A percentile compares a stretch with the other conserved stretches of the same genome.
phyloP scores from a whole-genome alignment of 441 rosid genomes.

The Adansonia grandidieri region DNA sequence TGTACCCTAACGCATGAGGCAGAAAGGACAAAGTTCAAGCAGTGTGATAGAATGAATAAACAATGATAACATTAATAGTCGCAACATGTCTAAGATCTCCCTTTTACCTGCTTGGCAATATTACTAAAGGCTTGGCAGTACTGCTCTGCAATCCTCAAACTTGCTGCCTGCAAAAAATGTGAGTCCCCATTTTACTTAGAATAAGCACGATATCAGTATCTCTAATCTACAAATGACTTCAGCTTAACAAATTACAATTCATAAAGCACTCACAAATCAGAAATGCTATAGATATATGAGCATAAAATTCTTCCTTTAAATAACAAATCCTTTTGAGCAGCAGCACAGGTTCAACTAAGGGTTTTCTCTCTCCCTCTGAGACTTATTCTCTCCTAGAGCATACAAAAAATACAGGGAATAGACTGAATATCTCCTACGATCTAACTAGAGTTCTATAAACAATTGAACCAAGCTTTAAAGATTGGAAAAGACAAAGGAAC shows the following conservation, averaged over 20 bases:
- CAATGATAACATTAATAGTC: not conserved
- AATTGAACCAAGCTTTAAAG: conserved; percentile 1
- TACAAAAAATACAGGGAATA: not conserved
- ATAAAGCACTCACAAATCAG: not conserved
- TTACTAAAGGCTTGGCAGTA: conserved; percentile 81
- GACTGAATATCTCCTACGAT: not conserved
- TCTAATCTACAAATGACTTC: not conserved
- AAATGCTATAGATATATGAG: not conserved
- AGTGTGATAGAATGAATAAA: not conserved
- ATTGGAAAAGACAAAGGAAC: conserved; percentile 5
- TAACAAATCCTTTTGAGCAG: not conserved
- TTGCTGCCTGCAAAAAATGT: conserved; percentile 72
- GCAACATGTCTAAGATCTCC: not conserved
- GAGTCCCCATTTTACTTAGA: conserved; percentile 12
- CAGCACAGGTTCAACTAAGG: not conserved
- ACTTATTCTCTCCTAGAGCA: not conserved
- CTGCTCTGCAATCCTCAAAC: conserved; percentile 87
- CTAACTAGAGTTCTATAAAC: not conserved
- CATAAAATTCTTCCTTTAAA: not conserved
- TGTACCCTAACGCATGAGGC: conserved; percentile 54
- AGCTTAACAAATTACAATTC: not conserved
- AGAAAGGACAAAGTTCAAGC: too few species aligned
- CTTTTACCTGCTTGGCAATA: conserved; percentile 82
- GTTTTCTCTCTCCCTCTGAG: not conserved
- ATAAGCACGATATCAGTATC: not conserved